Evolutionary conservation across 345 rosid genomes (phyloP), one percentile per base, ranked within the genome.

Genomic region (Gossypium raimondii): DNA sequence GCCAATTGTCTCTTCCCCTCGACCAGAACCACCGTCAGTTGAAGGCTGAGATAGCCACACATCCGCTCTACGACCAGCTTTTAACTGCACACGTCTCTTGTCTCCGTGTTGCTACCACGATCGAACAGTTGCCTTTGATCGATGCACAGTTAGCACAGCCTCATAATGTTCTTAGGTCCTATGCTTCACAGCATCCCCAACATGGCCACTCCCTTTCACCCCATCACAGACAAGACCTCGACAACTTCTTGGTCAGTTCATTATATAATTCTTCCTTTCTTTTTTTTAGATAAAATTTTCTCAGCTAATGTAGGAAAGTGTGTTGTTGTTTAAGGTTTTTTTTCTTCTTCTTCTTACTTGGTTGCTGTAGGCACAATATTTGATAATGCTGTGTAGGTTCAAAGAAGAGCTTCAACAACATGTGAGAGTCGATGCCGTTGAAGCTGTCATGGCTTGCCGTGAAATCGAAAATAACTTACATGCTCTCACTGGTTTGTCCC

Each of bases 401-500:
- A 94, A 92, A 82, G 98, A 94, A 67, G 97, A 94, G 84, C 94
- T 94, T n/a, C 98, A 94, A 72, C 98, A 94, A 59, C 98, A 94
- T 81, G 98, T 94, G 81, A 86, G 98, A 81, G 93, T 94, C 72
- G 95, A 94, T 73, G 98, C 97, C 80, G 97, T 94, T 56, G 98
- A 94, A 81, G 98, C 98, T 44, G 97, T 94, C 74, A 94, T 92
- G 97, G 92, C 90, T 78, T 92, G 97, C 88, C 98, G 98, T 76
- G 98, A 92, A 78, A 90, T 94, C 73, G 97, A 92, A 79, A 94
- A 84, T 82, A 86, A 87, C 78, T 87, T 94, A 60, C 97, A 90
- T 70, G 88, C 98, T 83, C 90, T 94, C 56, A 92, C 98, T 51
- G 98, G 98, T 94, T 67, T 74, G 74, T 34, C 41, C 41, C 41